These are phyloP conservation scores for Zygnema cylindricum DNA, from an alignment of 139 green algal genomes.

Conservation along the genomic window DNA sequence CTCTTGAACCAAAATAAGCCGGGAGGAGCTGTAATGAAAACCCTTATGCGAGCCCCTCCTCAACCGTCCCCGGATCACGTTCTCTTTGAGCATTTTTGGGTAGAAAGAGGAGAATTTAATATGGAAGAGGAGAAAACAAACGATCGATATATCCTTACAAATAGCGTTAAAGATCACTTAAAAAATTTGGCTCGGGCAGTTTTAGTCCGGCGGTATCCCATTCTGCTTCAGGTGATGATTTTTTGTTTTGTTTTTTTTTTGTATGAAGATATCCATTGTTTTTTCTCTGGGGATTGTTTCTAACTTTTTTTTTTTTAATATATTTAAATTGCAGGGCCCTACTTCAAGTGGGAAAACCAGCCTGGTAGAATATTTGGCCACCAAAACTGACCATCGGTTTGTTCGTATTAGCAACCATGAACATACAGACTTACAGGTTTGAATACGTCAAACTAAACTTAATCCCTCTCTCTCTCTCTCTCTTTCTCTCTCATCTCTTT, in stretches of 20 bases:
- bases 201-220: conserved; percentile 82
- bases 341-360: conserved; percentile 96
- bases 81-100: conserved; percentile 94
- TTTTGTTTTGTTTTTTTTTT: too few species aligned
- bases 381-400: conserved; percentile 81
- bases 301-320: neutral
- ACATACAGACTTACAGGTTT: conserved; percentile 91
- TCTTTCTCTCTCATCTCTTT: too few species aligned
- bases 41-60: conserved; percentile 47
- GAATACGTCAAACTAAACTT: too few species aligned
- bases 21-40: conserved; percentile 31
- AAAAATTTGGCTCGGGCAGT: conserved; percentile 89
- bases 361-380: conserved; percentile 92
- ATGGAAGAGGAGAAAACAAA: conserved; percentile 15
- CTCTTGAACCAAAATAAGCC: conserved; percentile 75
- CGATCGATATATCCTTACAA: conserved; percentile 85
- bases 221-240: conserved; percentile 76
- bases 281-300: conserved; percentile 2
- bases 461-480: too few species aligned
- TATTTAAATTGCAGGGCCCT: conserved; percentile 78
- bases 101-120: conserved; percentile 68
- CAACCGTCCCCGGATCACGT: conserved; percentile 66
- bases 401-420: conserved; percentile 99
- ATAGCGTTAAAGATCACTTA: conserved; percentile 81
- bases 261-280: conserved; percentile 45